Evolutionary conservation across 129 eudicot genomes (phyloP), one percentile per base, ranked within the genome.

Genomic region (Kitagawia praeruptora): DNA sequence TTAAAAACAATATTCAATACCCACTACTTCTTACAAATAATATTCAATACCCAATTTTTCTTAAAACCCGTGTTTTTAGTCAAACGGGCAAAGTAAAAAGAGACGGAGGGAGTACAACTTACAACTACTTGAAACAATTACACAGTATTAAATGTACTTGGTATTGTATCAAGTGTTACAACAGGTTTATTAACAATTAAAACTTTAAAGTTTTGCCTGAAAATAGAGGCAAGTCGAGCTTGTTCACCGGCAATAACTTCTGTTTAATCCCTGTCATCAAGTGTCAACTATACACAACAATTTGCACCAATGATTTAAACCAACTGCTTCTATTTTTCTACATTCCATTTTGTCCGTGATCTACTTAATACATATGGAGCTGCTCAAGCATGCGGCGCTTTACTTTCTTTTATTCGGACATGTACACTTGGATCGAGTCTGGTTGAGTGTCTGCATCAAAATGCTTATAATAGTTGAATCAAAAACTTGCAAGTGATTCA

Each of bases 381-480:
- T 56, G 48, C 78, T 67, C 80, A 74, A 7, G 67, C 13, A 23
- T 28, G 14, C 25, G 31, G 67, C 13, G 19, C 79, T 77, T 5
- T 41, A 75, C 80, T 45, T 83, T 76, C 81, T 27, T 70, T 80
- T 78, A 37, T 80, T 80, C 49, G 91, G 71, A 75, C 96, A 93
- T 14, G 84, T 79, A 79, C 98, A 93, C 80, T 46, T 87, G 16
- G 90, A 77, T 48, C 85, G 85, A 9, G 85, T 84, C 28, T 90
- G 88, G 5, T 48, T 83, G 80, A 93, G 91, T 4, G 83, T 83
- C 98, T 93, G 80, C 82, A 85, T 23, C 42, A 45, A 81, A 38
- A 51, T 61, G 69, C 15, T 61, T n/a, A 10, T 21, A 11, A 58
- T 69, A 71, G 76, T 81, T 61, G 79, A 58, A 28, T 42, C 78